Evolutionary conservation across 352 stramenopile species (phyloP), one percentile per base, ranked within the genome.

Genomic region (Globisporangium spiculum): DNA sequence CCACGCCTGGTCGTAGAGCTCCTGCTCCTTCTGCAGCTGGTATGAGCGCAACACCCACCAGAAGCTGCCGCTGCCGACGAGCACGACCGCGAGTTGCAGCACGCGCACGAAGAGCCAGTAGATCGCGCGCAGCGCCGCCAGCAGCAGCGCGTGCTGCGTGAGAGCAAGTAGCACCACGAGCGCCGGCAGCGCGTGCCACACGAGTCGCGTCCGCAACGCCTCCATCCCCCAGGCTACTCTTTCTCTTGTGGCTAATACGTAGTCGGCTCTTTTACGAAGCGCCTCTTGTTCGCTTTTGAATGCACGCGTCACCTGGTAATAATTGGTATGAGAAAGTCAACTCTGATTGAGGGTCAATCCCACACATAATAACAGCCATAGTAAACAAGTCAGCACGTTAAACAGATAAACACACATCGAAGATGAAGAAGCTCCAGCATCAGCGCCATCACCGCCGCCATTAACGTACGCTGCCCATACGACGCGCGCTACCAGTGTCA

Each of bases 21-120:
- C 85, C 65, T 88, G 83, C 67, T 92, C 83, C 55, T 70, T 71
- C 55, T 76, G 69, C 44, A 93, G 69, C 63, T 93, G 85, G 54
- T 86, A 90, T 53, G 73, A 76, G 27, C 85, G 85, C 55, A 93
- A 54, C 30, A 81, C 18, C 73, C 78, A 87, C 83, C 83, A 93
- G 68, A 92, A 79, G 60, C 72, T 77, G 56, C 80, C 66, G 62
- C 74, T 79, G 53, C 80, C 83, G 4, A 67, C 66, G 26, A 90
- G 32, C 32, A 93, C 69, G 61, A 86, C 75, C 1, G 52, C 32
- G 27, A 89, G 58, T 67, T 91, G 76, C 32, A 78, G 55, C 18
- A 88, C 30, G 8, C 81, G 71, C 63, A 75, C 56, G 30, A 55
- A 46, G 12, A 69, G 63, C 75, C 70, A 79, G 62, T 61, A 73